Conservation (phyloP, 1,139 yeast genomes). For the Zhuliangozyma blackwelliae region DNA sequence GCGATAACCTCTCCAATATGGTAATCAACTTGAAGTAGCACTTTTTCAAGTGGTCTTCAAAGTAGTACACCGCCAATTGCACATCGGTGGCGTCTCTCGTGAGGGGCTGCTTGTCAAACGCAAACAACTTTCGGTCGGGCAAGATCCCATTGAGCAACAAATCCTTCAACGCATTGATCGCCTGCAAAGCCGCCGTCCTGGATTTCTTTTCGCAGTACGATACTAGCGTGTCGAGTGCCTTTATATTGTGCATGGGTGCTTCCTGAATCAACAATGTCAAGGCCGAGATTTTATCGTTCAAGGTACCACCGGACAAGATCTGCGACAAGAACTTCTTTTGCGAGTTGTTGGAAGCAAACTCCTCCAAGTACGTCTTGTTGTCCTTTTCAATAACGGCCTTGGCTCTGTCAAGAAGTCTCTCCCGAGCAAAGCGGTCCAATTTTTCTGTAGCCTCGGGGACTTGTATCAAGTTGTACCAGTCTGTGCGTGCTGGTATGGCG, state of each 20-base stretch:
- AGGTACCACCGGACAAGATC: conserved; percentile 87
- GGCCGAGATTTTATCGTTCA: conserved; percentile 93
- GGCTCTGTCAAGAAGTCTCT: conserved; percentile 63
- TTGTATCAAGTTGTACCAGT: conserved; percentile 60
- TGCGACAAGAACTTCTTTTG: conserved; percentile 88
- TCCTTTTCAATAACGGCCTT: conserved; percentile 63
- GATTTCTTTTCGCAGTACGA: conserved; percentile 86
- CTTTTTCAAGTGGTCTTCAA: conserved; percentile 83
- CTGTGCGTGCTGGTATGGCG: conserved; percentile 58
- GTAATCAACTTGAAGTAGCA: conserved; percentile 67
- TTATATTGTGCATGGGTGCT: conserved; percentile 86
- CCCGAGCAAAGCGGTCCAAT: conserved; percentile 46
- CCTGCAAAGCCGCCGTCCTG: conserved; percentile 88
- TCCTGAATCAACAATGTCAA: conserved; percentile 88
- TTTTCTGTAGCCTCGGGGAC: conserved; percentile 38
- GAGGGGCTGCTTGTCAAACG: conserved; percentile 77
- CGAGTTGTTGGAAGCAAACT: conserved; percentile 74
- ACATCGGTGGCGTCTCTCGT: conserved; percentile 41
- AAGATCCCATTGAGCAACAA: conserved; percentile 73
- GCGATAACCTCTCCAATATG: conserved; percentile 70
- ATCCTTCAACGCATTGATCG: conserved; percentile 87
- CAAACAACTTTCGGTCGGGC: conserved; percentile 77
- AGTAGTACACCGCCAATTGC: conserved; percentile 71
- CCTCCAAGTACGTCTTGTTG: conserved; percentile 67
- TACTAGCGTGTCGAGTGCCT: conserved; percentile 75